phyloP scores from a whole-genome alignment of 352 stramenopile species.

The Phytophthora palmivora region DNA sequence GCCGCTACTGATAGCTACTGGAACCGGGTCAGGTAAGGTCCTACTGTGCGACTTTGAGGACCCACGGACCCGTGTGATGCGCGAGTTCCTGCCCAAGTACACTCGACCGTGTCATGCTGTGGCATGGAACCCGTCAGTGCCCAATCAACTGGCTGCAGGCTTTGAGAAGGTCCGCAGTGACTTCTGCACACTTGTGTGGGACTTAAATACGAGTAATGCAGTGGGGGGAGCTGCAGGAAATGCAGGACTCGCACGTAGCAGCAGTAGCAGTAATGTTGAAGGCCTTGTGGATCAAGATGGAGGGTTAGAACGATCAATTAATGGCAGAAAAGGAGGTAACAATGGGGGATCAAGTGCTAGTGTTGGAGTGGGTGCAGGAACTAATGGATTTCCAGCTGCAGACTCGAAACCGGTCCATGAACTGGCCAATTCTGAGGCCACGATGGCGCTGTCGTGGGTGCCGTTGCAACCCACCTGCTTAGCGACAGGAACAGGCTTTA shows the following conservation, averaged over 20 bases:
- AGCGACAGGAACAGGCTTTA: slow-evolving; percentile 86
- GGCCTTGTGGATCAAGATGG: slow-evolving; percentile 35
- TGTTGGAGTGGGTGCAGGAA: slow-evolving; percentile 30
- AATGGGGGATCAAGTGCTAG: slow-evolving; percentile 23
- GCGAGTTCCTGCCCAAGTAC: slow-evolving; percentile 86
- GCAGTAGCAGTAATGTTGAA: slow-evolving; percentile 39
- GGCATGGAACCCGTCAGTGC: slow-evolving; percentile 79
- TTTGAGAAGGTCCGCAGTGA: slow-evolving; percentile 91
- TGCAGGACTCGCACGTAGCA: slow-evolving; percentile 23
- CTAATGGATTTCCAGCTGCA: slow-evolving; percentile 34
- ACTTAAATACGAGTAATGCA: slow-evolving; percentile 61
- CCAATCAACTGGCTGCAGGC: slow-evolving; percentile 80
- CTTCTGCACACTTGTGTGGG: slow-evolving; percentile 88
- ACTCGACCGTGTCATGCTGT: slow-evolving; percentile 84
- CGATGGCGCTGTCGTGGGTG: slow-evolving; percentile 84
- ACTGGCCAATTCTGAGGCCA: slow-evolving; percentile 86
- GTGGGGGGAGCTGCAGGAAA: slow-evolving; percentile 6
- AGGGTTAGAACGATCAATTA: slow-evolving; percentile 26
- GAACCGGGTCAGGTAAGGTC: slow-evolving; percentile 80
- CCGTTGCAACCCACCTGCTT: slow-evolving; percentile 83
- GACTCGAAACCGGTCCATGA: slow-evolving; percentile 78
- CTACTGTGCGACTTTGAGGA: slow-evolving; percentile 86
- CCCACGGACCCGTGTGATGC: slow-evolving; percentile 61
- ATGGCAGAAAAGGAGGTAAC: slow-evolving; percentile 32
- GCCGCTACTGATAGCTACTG: slow-evolving; percentile 76